Percentiles rank a stretch among this genome's conserved stretches.
Evolutionary conservation across 371 early-diverging fungal species (phyloP).

Genomic region (Mucor saturninus): DNA sequence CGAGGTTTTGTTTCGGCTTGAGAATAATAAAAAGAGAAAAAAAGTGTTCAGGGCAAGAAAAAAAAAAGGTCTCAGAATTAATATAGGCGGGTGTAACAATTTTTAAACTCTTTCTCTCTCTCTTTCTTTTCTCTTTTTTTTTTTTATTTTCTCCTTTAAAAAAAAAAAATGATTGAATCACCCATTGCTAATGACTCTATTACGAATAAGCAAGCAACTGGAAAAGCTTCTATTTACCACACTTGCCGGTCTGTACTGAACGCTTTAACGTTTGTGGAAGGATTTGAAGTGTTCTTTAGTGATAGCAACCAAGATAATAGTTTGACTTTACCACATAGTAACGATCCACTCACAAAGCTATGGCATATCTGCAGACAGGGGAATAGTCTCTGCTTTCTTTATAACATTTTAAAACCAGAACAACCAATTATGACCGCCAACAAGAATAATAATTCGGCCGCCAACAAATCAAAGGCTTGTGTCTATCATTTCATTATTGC

Average conservation of each 20-base stretch:
- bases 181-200: constrained; percentile 37
- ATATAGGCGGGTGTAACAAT: constrained; percentile 32
- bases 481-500: constrained; percentile 81
- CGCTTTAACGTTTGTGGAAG: constrained; percentile 61
- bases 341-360: constrained; percentile 83
- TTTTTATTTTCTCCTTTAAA: constrained; percentile 6
- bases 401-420: constrained; percentile 72
- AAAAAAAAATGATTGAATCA: constrained; percentile 29
- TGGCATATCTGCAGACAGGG: constrained; percentile 92
- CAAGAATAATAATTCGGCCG: constrained; percentile 41
- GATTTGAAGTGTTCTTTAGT: constrained; percentile 59
- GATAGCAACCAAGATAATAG: neutral
- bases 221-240: constrained; percentile 66
- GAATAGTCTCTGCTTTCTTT: constrained; percentile 81
- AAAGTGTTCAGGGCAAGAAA: constrained; percentile 6
- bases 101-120: constrained; percentile 4
- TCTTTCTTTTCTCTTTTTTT: constrained; percentile 6
- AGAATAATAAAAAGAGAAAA: neutral
- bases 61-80: constrained; percentile 13
- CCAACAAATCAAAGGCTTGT: constrained; percentile 77
- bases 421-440: constrained; percentile 54
- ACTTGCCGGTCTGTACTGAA: constrained; percentile 64
- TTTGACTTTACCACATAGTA: neutral
- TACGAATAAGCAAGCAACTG: constrained; percentile 40
- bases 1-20: constrained; percentile 4